Evolutionary conservation across 2,329 filamentous ascomycete species (phyloP).

Genomic region (Trichocomaceae sp.): DNA sequence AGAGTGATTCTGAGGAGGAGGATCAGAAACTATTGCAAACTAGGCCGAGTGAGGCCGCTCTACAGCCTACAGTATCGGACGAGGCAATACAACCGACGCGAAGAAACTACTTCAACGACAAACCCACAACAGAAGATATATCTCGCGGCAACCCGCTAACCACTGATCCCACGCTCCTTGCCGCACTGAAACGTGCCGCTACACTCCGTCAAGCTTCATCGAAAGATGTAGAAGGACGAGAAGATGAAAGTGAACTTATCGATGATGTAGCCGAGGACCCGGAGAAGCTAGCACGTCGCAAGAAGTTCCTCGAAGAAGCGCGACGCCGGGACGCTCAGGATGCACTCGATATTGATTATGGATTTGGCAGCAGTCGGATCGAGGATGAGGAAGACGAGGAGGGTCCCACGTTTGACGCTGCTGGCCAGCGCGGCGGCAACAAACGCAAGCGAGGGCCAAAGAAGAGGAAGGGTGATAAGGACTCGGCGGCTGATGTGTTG

Average conservation of each 20-base stretch:
- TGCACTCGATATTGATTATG: conserved; percentile 86
- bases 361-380: conserved; percentile 80
- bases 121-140: conserved; percentile 48
- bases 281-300: conserved; percentile 61
- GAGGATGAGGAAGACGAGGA: conserved; percentile 78
- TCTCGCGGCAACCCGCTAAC: conserved; percentile 42
- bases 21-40: conserved; percentile 7
- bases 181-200: conserved; percentile 79
- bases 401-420: conserved; percentile 37
- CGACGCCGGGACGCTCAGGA: conserved; percentile 61
- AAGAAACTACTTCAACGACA: conserved; percentile 45
- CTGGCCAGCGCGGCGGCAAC: conserved; percentile 29
- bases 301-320: conserved; percentile 64
- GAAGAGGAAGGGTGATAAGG: conserved; percentile 47
- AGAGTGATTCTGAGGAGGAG: conserved; percentile 39
- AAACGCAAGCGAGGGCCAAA: conserved; percentile 50
- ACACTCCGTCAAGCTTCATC: conserved; percentile 48
- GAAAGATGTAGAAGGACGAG: conserved; percentile 12
- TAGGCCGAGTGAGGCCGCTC: conserved; percentile 6
- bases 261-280: conserved; percentile 46
- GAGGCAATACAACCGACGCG: conserved; percentile 19
- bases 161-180: conserved; percentile 70
- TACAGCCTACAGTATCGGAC: conserved; percentile 7
- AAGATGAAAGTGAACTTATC: neutral
- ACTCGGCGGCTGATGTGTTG: conserved; percentile 75